These are phyloP conservation scores for Xylaria venustula DNA, from an alignment of 495 filamentous ascomycete genomes.

Conservation along the genomic window DNA sequence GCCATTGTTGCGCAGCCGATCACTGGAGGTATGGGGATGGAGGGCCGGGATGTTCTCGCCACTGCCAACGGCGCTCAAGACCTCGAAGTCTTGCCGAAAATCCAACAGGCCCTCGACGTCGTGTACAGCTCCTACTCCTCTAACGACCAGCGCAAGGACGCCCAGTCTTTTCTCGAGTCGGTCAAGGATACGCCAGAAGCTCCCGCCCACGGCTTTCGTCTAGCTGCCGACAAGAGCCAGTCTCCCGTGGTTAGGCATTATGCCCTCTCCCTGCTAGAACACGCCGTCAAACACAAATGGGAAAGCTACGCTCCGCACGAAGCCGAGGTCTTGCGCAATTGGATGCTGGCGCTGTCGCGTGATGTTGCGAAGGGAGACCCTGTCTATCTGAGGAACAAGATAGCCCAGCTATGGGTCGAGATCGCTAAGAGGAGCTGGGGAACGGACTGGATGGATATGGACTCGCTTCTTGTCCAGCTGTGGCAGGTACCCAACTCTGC, in stretches of 20 bases:
- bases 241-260: conserved; percentile 86
- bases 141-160: conserved; percentile 81
- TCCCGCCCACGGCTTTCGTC: conserved; percentile 78
- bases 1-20: conserved; percentile 25
- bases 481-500: conserved; percentile 66
- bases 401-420: conserved; percentile 93
- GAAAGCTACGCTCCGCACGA: conserved; percentile 65
- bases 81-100: conserved; percentile 48
- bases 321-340: conserved; percentile 60
- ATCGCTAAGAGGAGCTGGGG: conserved; percentile 91
- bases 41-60: conserved; percentile 19
- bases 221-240: conserved; percentile 71
- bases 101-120: conserved; percentile 79
- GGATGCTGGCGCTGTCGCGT: conserved; percentile 77
- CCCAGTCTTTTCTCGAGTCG: conserved; percentile 77
- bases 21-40: conserved; percentile 34
- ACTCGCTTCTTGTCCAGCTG: conserved; percentile 72
- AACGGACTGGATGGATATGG: conserved; percentile 91
- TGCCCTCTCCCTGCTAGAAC: conserved; percentile 85
- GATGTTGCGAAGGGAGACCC: conserved; percentile 71
- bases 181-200: conserved; percentile 75
- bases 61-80: conserved; percentile 17
- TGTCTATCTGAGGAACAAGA: conserved; percentile 84
- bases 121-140: conserved; percentile 79
- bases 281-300: conserved; percentile 81